These are phyloP conservation scores for Erythrobasidium yunnanense DNA, from an alignment of 768 basidiomycete genomes.

Conservation along the genomic window DNA sequence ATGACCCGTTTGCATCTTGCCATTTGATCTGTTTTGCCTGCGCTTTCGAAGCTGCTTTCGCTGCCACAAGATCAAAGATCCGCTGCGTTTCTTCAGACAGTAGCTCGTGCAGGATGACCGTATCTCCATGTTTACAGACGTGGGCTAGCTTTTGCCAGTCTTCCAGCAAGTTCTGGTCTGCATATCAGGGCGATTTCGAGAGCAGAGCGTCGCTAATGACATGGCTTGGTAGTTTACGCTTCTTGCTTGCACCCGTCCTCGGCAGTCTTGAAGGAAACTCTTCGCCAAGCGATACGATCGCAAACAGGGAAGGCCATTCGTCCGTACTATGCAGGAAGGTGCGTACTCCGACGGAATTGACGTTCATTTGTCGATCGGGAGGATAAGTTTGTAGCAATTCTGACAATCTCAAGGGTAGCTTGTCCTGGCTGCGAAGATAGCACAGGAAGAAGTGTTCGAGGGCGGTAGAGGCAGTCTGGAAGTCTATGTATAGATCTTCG, in stretches of 20 bases:
- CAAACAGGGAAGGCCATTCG: neutral
- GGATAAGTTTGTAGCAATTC: conserved; percentile 17
- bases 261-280: neutral
- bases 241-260: neutral
- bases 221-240: neutral
- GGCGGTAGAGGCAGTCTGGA: neutral
- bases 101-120: neutral
- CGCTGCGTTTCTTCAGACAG: conserved; percentile 11
- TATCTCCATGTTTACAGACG: neutral
- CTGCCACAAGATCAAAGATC: conserved; percentile 5
- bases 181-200: neutral
- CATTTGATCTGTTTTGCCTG: neutral
- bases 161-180: neutral
- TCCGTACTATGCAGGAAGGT: neutral
- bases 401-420: conserved; percentile 9
- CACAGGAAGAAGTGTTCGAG: conserved; percentile 26
- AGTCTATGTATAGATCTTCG: conserved; percentile 15
- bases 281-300: neutral
- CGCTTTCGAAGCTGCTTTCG: neutral
- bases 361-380: neutral
- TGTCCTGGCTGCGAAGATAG: conserved; percentile 13
- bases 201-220: neutral
- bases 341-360: neutral
- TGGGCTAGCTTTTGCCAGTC: neutral
- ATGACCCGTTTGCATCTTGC: neutral